phyloP scores from a whole-genome alignment of 352 stramenopile genomes.

The Pythium aristosporum region DNA sequence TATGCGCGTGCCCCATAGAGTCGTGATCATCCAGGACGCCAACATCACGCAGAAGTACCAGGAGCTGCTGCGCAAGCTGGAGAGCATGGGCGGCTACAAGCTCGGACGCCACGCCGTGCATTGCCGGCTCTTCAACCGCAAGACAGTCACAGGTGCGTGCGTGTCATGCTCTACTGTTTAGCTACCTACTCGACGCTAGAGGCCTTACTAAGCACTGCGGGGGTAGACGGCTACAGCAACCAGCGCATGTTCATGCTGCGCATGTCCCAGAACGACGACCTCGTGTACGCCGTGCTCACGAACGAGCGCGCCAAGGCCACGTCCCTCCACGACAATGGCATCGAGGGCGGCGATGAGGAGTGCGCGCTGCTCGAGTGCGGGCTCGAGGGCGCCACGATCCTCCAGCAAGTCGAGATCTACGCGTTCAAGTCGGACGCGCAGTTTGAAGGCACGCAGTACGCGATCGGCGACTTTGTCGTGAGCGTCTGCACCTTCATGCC shows the following conservation, averaged over 20 bases:
- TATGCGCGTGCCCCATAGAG: slow-evolving; percentile 31
- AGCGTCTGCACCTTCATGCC: slow-evolving; percentile 89
- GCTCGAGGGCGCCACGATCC: slow-evolving; percentile 79
- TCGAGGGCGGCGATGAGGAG: slow-evolving; percentile 72
- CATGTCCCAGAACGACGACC: slow-evolving; percentile 87
- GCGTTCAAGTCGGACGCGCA: slow-evolving; percentile 86
- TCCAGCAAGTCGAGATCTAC: slow-evolving; percentile 89
- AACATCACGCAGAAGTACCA: slow-evolving; percentile 88
- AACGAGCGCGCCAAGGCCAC: slow-evolving; percentile 72
- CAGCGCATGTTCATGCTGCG: slow-evolving; percentile 90
- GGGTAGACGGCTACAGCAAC: slow-evolving; percentile 72
- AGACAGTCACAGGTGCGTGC: slow-evolving; percentile 57
- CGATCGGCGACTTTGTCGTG: slow-evolving; percentile 83
- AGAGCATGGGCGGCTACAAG: slow-evolving; percentile 78
- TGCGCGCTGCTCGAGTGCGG: slow-evolving; percentile 82
- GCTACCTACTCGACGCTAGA: neutral
- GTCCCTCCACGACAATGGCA: slow-evolving; percentile 62
- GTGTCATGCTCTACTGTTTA: neutral
- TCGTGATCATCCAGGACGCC: slow-evolving; percentile 77
- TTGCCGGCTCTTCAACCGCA: slow-evolving; percentile 86
- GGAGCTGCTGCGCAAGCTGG: slow-evolving; percentile 82
- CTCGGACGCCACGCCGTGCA: slow-evolving; percentile 80
- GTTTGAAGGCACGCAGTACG: slow-evolving; percentile 84
- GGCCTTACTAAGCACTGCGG: neutral
- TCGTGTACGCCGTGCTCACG: slow-evolving; percentile 80